A percentile compares a stretch with the other conserved stretches of the same genome.
Evolutionary conservation across 1,139 yeast genomes (phyloP).

Genomic region (Yamadazyma friedrichii): DNA sequence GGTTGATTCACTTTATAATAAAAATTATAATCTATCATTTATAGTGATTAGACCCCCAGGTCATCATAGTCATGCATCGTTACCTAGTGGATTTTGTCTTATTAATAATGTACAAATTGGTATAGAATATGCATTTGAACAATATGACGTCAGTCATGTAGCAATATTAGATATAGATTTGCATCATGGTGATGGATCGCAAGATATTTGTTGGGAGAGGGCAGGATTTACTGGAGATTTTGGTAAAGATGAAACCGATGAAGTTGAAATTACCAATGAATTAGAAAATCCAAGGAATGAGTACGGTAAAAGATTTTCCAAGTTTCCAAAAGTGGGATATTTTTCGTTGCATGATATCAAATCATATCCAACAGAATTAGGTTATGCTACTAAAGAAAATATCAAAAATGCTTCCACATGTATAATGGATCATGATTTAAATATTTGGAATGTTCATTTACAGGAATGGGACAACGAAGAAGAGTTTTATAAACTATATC

Average conservation of each 20-base stretch:
- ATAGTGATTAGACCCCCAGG: conserved; percentile 83
- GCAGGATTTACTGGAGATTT: conserved; percentile 60
- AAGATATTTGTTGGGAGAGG: conserved; percentile 82
- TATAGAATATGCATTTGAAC: conserved; percentile 70
- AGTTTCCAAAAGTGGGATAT: conserved; percentile 70
- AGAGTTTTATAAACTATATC: conserved; percentile 67
- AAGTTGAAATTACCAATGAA: conserved; percentile 24
- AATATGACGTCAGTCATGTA: conserved; percentile 72
- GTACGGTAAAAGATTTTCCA: conserved; percentile 53
- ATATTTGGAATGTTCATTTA: conserved; percentile 83
- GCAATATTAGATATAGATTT: conserved; percentile 81
- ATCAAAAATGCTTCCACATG: conserved; percentile 80
- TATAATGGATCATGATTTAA: conserved; percentile 74
- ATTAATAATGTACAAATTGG: conserved; percentile 82
- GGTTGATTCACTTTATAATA: conserved; percentile 53
- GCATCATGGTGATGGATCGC: conserved; percentile 93
- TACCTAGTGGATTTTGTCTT: conserved; percentile 86
- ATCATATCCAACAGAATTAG: conserved; percentile 82
- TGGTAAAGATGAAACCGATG: conserved; percentile 46
- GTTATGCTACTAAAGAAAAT: conserved; percentile 70
- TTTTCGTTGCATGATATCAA: conserved; percentile 84
- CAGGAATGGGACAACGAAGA: conserved; percentile 61
- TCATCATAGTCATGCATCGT: conserved; percentile 83
- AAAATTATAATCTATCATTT: conserved; percentile 57
- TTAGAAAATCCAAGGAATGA: conserved; percentile 42